phyloP scores from a whole-genome alignment of 1,284 basidiomycete genomes.

The Malassezia dermatis region DNA sequence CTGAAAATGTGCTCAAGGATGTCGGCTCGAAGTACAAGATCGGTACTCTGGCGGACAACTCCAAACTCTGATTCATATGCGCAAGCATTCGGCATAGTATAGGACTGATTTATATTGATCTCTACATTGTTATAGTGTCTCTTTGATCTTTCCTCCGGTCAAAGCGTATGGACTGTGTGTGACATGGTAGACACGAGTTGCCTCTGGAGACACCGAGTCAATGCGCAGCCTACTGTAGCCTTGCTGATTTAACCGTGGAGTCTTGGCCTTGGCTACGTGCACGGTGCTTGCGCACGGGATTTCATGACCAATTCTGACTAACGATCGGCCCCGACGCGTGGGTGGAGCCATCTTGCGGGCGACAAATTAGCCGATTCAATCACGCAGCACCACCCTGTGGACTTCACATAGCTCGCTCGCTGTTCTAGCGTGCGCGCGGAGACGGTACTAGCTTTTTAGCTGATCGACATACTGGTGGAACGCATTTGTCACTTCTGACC shows the following conservation, averaged over 20 bases:
- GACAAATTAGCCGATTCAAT: not conserved
- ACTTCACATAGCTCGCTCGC: not conserved
- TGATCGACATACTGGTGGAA: not conserved
- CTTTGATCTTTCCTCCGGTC: no score
- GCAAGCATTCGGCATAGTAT: not conserved
- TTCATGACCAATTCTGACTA: constrained; percentile 1
- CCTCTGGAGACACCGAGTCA: not conserved
- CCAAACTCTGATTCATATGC: constrained; percentile 26
- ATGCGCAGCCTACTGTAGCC: not conserved
- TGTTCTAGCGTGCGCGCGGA: not conserved
- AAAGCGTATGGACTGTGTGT: no score
- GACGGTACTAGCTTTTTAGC: not conserved
- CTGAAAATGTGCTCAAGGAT: constrained; percentile 41
- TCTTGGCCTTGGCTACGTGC: not conserved
- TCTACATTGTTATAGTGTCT: no score
- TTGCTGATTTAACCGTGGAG: not conserved
- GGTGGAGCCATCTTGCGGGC: not conserved
- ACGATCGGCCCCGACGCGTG: not conserved
- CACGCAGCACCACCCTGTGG: not conserved
- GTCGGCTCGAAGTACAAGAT: constrained; percentile 31
- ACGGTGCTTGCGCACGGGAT: not conserved
- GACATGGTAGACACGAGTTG: not conserved
- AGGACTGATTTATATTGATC: not conserved
- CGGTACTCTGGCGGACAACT: constrained; percentile 34
- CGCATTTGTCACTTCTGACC: not conserved